phyloP scores from a whole-genome alignment of 2,329 filamentous ascomycete species.

The Parafenestella ontariensis region DNA sequence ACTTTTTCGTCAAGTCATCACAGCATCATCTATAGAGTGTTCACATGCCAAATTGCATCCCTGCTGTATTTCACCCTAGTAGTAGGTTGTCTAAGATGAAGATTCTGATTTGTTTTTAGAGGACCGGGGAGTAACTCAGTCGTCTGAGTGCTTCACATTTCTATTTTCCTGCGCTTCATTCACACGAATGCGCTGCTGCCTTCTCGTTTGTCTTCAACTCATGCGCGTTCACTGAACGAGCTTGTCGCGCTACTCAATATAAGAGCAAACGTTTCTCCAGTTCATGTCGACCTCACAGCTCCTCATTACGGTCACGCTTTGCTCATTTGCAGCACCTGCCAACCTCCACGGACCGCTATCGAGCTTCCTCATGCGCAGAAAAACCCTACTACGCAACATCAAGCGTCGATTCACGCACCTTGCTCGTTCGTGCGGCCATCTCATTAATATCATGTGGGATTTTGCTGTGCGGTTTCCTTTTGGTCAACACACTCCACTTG shows the following conservation, averaged over 20 bases:
- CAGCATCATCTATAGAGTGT: too few species aligned
- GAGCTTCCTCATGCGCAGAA: neutral
- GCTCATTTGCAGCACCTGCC: neutral
- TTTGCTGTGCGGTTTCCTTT: slow-evolving; percentile 4
- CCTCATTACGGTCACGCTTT: neutral
- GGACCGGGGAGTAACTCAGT: too few species aligned
- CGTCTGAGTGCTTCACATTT: neutral
- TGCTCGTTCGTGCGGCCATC: neutral
- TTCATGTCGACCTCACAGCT: neutral
- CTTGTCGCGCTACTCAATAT: neutral
- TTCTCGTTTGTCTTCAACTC: neutral
- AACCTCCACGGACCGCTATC: neutral
- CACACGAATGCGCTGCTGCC: neutral
- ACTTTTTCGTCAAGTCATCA: too few species aligned
- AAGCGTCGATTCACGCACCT: neutral
- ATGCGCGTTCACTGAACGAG: neutral
- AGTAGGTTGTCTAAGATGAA: too few species aligned
- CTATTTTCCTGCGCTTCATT: neutral
- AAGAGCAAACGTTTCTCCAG: neutral
- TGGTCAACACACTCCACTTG: neutral
- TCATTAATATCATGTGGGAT: slow-evolving; percentile 2
- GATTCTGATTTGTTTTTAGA: too few species aligned
- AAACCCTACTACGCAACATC: neutral
- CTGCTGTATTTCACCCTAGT: too few species aligned
- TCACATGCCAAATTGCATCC: too few species aligned